A percentile compares a stretch with the other conserved stretches of the same genome.
Conservation (phyloP, 2,329 filamentous ascomycete genomes). For the Fusarium sororula region DNA sequence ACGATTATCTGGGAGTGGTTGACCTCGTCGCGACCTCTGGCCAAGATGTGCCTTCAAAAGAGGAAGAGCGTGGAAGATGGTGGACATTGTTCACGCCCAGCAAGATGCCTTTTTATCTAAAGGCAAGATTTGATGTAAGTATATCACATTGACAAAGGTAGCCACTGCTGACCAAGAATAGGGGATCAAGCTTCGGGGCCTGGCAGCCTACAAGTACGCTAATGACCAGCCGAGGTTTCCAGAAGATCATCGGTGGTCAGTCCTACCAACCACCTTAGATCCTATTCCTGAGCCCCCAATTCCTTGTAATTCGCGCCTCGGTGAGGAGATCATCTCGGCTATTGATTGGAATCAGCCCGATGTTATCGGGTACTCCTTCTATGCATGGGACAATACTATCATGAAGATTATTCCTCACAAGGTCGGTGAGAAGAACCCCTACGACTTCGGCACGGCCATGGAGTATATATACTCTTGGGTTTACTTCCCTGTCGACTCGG, state of each 20-base stretch:
- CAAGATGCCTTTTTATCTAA: accelerated
- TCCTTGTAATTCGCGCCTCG: not conserved
- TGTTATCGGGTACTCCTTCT: not conserved
- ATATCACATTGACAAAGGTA: accelerated
- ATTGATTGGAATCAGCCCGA: not conserved
- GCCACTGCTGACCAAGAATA: accelerated
- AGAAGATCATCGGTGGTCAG: not conserved
- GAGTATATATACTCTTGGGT: not conserved
- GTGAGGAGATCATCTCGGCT: accelerated
- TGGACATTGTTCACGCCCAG: accelerated
- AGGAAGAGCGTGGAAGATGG: not conserved
- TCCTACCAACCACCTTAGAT: accelerated
- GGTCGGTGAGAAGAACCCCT: accelerated
- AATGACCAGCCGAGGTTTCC: not conserved
- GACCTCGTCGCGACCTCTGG: too few relatives aligned
- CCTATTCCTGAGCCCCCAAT: not conserved
- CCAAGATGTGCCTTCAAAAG: too few relatives aligned
- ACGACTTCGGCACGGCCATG: accelerated
- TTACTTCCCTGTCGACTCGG: not conserved
- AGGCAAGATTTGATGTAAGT: not conserved
- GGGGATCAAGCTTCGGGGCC: not conserved
- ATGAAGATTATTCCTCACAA: not conserved
- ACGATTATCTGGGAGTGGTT: too few relatives aligned
- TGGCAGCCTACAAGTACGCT: not conserved
- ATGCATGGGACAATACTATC: accelerated